phyloP scores from a whole-genome alignment of 371 early-diverging fungal genomes.

The Syncephalis plumigaleata region DNA sequence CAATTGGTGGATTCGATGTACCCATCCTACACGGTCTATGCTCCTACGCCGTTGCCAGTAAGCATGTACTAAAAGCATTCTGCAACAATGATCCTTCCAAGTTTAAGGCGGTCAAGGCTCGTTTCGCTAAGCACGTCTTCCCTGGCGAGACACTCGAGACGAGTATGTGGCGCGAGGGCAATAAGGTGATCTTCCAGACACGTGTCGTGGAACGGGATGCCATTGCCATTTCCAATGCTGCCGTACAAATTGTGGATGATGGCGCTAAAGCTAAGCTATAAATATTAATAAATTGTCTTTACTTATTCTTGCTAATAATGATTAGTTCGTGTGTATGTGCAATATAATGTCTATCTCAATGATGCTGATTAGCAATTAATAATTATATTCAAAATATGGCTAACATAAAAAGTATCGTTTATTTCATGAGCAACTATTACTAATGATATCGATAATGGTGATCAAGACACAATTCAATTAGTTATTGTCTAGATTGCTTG shows the following conservation, averaged over 20 bases:
- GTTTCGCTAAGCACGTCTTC: conserved; percentile 82
- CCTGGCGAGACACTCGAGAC: conserved; percentile 95
- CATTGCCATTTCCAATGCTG: conserved; percentile 70
- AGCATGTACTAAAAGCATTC: conserved; percentile 65
- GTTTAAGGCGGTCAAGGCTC: conserved; percentile 77
- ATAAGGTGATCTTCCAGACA: conserved; percentile 78
- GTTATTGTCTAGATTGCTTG: too few species aligned
- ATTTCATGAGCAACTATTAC: too few species aligned
- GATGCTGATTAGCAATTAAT: too few species aligned
- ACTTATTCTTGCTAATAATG: too few species aligned
- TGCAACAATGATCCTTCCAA: conserved; percentile 43
- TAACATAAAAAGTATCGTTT: too few species aligned
- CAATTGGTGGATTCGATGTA: conserved; percentile 83
- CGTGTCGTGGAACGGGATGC: conserved; percentile 82
- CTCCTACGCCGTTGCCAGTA: conserved; percentile 78
- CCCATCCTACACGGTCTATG: conserved; percentile 95
- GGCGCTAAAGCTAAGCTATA: too few species aligned
- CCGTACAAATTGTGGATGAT: conserved; percentile 18
- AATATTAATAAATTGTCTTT: too few species aligned
- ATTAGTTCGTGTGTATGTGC: too few species aligned
- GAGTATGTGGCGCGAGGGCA: conserved; percentile 84
- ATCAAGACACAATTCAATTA: too few species aligned
- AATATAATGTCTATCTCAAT: too few species aligned
- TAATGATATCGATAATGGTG: too few species aligned
- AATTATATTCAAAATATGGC: too few species aligned